Evolutionary conservation across 2,329 filamentous ascomycete species (phyloP).

Genomic region (Colletotrichum sublineola): DNA sequence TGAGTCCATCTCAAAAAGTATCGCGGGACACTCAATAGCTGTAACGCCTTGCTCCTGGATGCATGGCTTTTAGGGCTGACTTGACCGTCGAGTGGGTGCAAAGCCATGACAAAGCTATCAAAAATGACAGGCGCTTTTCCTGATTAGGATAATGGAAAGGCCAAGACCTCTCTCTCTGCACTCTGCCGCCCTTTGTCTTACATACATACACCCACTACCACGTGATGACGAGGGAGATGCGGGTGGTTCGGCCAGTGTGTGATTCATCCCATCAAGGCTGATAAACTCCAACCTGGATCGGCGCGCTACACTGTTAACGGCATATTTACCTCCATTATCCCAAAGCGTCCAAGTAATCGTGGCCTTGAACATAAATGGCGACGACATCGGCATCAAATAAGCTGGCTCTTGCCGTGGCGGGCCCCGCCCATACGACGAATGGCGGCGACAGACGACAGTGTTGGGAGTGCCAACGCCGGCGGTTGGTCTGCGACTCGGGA

Average conservation of each 20-base stretch:
- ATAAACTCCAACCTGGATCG: not conserved
- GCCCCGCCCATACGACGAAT: not conserved
- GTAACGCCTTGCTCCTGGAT: not conserved
- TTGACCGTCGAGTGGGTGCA: not conserved
- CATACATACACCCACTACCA: not conserved
- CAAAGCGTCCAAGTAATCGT: conserved; percentile 5
- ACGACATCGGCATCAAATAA: not conserved
- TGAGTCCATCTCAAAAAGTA: not conserved
- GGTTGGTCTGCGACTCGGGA: conserved; percentile 55
- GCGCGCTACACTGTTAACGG: not conserved
- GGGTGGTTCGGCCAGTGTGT: not conserved
- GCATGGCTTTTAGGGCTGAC: not conserved
- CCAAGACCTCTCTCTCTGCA: conserved; percentile 35
- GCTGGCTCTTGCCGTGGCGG: not conserved
- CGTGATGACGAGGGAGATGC: not conserved
- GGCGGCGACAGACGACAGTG: conserved; percentile 48
- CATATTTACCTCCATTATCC: conserved; percentile 27
- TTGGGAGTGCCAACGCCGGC: conserved; percentile 57
- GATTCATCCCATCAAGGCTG: not conserved
- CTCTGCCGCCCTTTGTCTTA: not conserved
- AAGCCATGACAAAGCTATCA: not conserved
- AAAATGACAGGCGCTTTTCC: conserved; percentile 31
- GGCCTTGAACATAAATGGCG: not conserved
- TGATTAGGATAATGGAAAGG: conserved; percentile 36
- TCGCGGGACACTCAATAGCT: too few relatives aligned